Percentiles rank a stretch among this genome's conserved stretches.
Evolutionary conservation across 31 red algal genomes (phyloP).

Genomic region (Porphyra umbilicalis): DNA sequence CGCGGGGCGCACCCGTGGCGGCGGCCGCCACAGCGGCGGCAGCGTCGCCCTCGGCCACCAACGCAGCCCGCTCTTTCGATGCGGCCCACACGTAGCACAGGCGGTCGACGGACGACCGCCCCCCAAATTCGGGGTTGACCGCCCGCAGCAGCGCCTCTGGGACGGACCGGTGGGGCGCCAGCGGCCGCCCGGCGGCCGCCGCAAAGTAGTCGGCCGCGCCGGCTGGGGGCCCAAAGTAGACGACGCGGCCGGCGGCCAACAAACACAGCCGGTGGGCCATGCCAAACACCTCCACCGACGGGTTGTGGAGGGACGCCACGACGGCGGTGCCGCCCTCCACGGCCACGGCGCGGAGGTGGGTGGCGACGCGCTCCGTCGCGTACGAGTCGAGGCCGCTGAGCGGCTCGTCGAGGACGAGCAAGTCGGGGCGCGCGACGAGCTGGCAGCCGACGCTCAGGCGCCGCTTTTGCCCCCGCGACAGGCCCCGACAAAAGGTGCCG

Average conservation of each 20-base stretch:
- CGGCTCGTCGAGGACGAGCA: constrained; percentile 51
- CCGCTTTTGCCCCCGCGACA: constrained; percentile 73
- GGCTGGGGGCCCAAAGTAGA: constrained; percentile 79
- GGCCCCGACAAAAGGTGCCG: constrained; percentile 51
- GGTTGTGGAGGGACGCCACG: constrained; percentile 80
- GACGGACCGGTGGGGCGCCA: constrained; percentile 11
- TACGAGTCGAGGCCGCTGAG: constrained; percentile 62
- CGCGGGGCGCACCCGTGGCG: background rate
- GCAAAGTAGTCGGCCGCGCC: constrained; percentile 45
- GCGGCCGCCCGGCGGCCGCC: constrained; percentile 3
- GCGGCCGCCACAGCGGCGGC: background rate
- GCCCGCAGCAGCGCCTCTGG: constrained; percentile 55
- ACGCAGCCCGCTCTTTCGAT: background rate
- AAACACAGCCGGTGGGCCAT: constrained; percentile 73
- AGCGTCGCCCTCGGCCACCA: background rate
- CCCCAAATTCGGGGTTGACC: constrained; percentile 72
- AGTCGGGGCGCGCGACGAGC: constrained; percentile 55
- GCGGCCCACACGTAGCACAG: constrained; percentile 20
- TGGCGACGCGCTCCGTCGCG: constrained; percentile 39
- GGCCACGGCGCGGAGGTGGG: constrained; percentile 58
- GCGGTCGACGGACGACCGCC: constrained; percentile 18
- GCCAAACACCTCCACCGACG: constrained; percentile 55
- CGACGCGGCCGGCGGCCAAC: constrained; percentile 56
- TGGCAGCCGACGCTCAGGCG: constrained; percentile 69
- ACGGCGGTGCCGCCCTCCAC: constrained; percentile 58